phyloP scores from a whole-genome alignment of 179 eudicot species.

The Camellia oleifera region DNA sequence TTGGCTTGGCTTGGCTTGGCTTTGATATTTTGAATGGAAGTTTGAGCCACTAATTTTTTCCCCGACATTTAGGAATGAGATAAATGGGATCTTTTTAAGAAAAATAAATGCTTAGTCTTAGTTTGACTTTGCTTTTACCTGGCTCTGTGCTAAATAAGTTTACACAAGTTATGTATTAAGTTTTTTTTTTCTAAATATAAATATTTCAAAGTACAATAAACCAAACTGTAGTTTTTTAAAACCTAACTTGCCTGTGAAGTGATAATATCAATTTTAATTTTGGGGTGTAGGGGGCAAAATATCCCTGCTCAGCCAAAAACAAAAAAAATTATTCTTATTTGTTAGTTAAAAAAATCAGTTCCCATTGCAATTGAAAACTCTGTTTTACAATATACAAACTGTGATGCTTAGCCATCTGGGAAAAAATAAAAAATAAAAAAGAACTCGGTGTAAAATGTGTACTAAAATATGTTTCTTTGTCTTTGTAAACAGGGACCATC shows the following conservation, averaged over 20 bases:
- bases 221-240: not conserved
- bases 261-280: not conserved
- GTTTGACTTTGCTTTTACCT: not conserved
- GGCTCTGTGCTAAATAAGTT: constrained; percentile 7
- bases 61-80: not conserved
- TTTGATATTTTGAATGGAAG: not conserved
- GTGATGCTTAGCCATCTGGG: not conserved
- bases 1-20: not conserved
- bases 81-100: not conserved
- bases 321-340: not conserved
- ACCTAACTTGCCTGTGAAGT: constrained; percentile 3
- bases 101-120: not conserved
- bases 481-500: constrained; percentile 54
- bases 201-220: not conserved
- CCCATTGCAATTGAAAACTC: not conserved
- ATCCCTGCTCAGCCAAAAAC: not conserved
- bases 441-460: not conserved
- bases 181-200: not conserved
- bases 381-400: not conserved
- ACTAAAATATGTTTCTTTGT: constrained; percentile 8
- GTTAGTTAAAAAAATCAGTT: not conserved
- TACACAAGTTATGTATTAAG: not conserved
- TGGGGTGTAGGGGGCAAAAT: not conserved
- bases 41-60: not conserved
- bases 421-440: no score